Percentiles rank a stretch among this genome's conserved stretches.
Conservation (phyloP, 257 asterid species). For the Solanum virginianum region DNA sequence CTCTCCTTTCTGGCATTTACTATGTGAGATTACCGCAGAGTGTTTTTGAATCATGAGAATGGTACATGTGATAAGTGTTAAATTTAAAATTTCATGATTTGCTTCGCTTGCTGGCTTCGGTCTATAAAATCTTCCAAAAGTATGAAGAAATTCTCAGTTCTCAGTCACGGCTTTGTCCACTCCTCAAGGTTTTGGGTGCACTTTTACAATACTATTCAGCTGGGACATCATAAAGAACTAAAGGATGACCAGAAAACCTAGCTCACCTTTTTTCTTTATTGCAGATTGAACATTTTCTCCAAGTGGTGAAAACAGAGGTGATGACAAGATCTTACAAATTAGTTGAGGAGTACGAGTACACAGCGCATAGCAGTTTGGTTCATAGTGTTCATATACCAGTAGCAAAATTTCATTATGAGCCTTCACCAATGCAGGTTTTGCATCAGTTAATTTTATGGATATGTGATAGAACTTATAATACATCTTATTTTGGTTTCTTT, state of each 20-base stretch:
- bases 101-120: background rate
- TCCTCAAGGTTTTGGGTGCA: background rate
- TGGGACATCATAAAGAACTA: background rate
- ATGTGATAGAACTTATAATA: background rate
- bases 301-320: constrained; percentile 91
- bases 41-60: background rate
- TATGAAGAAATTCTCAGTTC: background rate
- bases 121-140: background rate
- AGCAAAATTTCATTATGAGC: constrained; percentile 80
- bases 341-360: constrained; percentile 86
- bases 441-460: background rate
- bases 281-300: constrained; percentile 96
- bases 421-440: constrained; percentile 88
- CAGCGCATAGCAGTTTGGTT: constrained; percentile 89
- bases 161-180: background rate
- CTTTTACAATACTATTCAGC: background rate
- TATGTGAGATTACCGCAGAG: background rate
- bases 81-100: background rate
- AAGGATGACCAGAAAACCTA: background rate
- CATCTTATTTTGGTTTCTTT: background rate
- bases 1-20: background rate
- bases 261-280: background rate
- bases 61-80: background rate
- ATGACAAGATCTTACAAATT: constrained; percentile 67
- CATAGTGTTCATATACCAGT: constrained; percentile 74